Conservation (phyloP, 306 rosid species). For the Urtica urens region DNA sequence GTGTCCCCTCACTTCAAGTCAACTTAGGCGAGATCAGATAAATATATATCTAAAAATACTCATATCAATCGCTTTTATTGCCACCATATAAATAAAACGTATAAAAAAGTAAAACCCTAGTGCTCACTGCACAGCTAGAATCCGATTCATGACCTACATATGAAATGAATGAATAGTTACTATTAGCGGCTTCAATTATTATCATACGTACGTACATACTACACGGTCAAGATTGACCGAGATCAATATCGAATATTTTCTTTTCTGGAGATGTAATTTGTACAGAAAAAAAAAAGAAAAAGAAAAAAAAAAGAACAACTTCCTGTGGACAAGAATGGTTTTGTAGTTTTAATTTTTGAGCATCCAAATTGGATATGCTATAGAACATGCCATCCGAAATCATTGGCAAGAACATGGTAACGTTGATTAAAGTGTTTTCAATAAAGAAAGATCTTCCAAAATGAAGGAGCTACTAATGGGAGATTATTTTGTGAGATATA, state of each 20-base stretch:
- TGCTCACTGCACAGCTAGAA: conserved; percentile 14
- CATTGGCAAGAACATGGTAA: not conserved
- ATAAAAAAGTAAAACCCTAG: too few species aligned
- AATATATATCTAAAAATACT: not conserved
- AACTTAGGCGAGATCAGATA: conserved; percentile 7
- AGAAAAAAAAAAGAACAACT: not conserved
- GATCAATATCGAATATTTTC: too few species aligned
- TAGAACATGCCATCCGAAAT: not conserved
- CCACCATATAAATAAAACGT: conserved; percentile 13
- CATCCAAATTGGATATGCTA: conserved; percentile 2
- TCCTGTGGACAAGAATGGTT: conserved; percentile 1
- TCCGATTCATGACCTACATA: conserved; percentile 8
- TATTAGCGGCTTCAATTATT: too few species aligned
- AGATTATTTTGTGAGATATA: too few species aligned
- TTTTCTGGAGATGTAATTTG: not conserved
- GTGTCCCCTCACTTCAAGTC: conserved; percentile 10
- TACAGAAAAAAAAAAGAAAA: not conserved
- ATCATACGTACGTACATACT: too few species aligned
- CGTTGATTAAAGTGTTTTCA: not conserved
- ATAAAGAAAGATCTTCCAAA: too few species aligned
- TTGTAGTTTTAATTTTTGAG: not conserved
- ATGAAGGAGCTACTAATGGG: too few species aligned
- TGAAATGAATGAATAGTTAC: not conserved
- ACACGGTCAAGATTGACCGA: too few species aligned
- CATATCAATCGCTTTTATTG: not conserved